A percentile compares a stretch with the other conserved stretches of the same genome.
phyloP scores from a whole-genome alignment of 169 alveolate genomes.

The Cyclospora cayetanensis region DNA sequence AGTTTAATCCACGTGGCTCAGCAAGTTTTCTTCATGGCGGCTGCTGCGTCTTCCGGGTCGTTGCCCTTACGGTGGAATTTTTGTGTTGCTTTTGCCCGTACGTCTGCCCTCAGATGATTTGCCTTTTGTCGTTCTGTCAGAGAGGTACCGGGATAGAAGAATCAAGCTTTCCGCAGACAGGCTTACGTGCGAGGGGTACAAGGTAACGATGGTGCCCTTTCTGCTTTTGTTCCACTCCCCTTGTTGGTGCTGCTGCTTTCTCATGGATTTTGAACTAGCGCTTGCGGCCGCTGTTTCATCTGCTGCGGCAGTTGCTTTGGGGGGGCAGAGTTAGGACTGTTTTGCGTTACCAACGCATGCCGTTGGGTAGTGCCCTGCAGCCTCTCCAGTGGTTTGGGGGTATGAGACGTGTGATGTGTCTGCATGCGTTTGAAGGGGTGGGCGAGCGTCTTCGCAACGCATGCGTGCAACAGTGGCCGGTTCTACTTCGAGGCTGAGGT shows the following conservation, averaged over 20 bases:
- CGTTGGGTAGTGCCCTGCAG: background rate
- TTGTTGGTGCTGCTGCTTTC: background rate
- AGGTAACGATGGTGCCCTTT: background rate
- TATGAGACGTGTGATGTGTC: background rate
- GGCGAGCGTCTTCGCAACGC: conserved; percentile 73
- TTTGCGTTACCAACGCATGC: background rate
- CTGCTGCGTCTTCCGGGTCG: no score
- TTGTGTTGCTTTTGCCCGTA: background rate
- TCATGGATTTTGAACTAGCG: no score
- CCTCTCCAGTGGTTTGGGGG: background rate
- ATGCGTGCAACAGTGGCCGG: conserved; percentile 69
- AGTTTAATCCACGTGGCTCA: no score
- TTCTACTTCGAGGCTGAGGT: conserved; percentile 68
- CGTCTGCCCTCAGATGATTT: conserved; percentile 42
- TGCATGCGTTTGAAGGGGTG: conserved; percentile 60
- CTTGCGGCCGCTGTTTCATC: background rate
- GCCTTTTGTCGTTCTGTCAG: conserved; percentile 54
- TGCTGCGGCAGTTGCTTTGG: background rate
- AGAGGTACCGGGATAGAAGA: conserved; percentile 48
- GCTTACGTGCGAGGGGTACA: conserved; percentile 49
- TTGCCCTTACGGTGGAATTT: background rate
- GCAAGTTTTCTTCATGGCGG: no score
- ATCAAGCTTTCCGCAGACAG: conserved; percentile 45
- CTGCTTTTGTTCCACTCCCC: background rate
- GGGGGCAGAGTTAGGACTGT: background rate